phyloP scores from a whole-genome alignment of 371 early-diverging fungal genomes.

The Mucor indicus region DNA sequence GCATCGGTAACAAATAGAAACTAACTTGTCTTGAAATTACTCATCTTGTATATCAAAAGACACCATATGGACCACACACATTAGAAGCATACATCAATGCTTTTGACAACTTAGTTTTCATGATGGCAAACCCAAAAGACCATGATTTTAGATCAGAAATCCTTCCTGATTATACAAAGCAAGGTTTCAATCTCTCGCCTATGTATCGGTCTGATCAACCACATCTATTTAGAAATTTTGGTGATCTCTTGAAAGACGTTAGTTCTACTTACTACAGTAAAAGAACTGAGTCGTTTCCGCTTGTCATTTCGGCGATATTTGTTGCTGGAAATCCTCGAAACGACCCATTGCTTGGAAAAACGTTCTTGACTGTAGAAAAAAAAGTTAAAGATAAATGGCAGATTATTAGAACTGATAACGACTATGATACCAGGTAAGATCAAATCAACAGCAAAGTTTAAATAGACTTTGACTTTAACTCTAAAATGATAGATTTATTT shows the following conservation, averaged over 20 bases:
- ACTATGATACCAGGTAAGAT: conserved; percentile 41
- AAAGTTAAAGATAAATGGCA: conserved; percentile 32
- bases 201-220: conserved; percentile 49
- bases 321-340: conserved; percentile 65
- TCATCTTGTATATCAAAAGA: conserved; percentile 21
- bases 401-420: conserved; percentile 37
- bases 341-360: conserved; percentile 36
- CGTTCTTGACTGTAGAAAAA: conserved; percentile 55
- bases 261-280: conserved; percentile 7
- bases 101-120: conserved; percentile 43
- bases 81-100: conserved; percentile 54
- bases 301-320: conserved; percentile 37
- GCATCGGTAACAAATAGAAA: conserved; percentile 38
- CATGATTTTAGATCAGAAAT: conserved; percentile 12
- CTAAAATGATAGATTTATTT: conserved; percentile 23
- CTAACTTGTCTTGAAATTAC: neutral
- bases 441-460: neutral
- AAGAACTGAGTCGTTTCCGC: neutral
- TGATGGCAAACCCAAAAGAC: conserved; percentile 35
- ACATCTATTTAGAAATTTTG: conserved; percentile 43
- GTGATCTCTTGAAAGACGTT: conserved; percentile 42
- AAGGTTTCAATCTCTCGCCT: conserved; percentile 40
- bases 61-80: conserved; percentile 64
- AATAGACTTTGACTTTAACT: neutral
- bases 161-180: conserved; percentile 29